These are phyloP conservation scores for Globisporangium alternatum DNA, from an alignment of 352 stramenopile genomes.

Conservation along the genomic window DNA sequence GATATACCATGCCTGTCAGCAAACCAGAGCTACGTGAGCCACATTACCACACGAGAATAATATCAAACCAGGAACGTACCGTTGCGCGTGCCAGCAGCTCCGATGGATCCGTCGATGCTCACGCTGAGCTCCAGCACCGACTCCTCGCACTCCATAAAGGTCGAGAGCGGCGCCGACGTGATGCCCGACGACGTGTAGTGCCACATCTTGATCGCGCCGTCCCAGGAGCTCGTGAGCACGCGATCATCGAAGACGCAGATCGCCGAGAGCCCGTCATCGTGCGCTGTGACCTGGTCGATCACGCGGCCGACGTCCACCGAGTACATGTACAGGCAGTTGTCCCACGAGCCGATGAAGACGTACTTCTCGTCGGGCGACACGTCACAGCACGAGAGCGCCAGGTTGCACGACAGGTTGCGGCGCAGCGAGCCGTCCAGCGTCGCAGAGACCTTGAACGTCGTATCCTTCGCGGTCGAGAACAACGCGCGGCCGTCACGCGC, in stretches of 20 bases:
- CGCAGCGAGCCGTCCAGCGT: conserved; percentile 61
- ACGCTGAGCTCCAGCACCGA: conserved; percentile 65
- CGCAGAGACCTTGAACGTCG: conserved; percentile 74
- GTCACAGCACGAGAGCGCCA: conserved; percentile 76
- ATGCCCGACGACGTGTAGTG: conserved; percentile 71
- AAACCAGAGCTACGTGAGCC: not conserved
- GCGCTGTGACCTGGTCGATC: conserved; percentile 75
- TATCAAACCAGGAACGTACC: conserved; percentile 27
- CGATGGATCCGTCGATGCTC: conserved; percentile 56
- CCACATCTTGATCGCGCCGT: conserved; percentile 81
- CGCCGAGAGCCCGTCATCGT: conserved; percentile 74
- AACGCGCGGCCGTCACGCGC: conserved; percentile 58
- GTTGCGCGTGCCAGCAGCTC: conserved; percentile 59
- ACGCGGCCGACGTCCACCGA: conserved; percentile 80
- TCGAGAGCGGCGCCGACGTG: conserved; percentile 51
- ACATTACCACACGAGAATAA: not conserved
- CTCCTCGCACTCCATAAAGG: conserved; percentile 79
- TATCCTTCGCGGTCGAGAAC: conserved; percentile 74
- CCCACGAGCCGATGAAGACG: conserved; percentile 79
- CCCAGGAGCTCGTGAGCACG: conserved; percentile 68
- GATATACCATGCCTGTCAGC: conserved; percentile 47
- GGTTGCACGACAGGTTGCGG: conserved; percentile 69
- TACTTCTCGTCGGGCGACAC: conserved; percentile 81
- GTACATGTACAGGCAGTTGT: conserved; percentile 88
- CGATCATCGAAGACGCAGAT: conserved; percentile 78